phyloP scores from a whole-genome alignment of 202 grass and related monocot genomes.

The Zoysia matrella region DNA sequence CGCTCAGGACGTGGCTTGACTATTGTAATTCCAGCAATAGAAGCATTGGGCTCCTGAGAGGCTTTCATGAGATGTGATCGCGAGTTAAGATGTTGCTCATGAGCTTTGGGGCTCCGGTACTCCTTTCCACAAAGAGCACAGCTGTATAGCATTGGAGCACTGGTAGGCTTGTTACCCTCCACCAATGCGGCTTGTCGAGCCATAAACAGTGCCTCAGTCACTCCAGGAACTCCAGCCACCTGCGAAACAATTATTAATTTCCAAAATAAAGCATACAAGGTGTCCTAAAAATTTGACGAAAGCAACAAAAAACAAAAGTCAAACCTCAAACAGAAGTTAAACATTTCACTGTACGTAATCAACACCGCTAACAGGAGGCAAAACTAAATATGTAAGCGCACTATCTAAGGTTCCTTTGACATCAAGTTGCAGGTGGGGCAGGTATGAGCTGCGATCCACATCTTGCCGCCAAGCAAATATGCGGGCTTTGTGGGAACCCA shows the following conservation, averaged over 20 bases:
- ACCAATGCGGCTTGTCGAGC: slow-evolving; percentile 74
- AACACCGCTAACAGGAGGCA: background rate
- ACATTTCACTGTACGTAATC: background rate
- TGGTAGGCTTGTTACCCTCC: slow-evolving; percentile 65
- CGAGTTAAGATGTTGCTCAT: slow-evolving; percentile 83
- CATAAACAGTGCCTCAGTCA: slow-evolving; percentile 81
- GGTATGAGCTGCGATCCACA: no score
- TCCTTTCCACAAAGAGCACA: slow-evolving; percentile 94
- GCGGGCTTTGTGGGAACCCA: no score
- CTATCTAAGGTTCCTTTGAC: background rate
- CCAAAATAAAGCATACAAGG: background rate
- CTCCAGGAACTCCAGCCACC: slow-evolving; percentile 93
- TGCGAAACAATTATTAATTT: slow-evolving; percentile 41
- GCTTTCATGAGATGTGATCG: slow-evolving; percentile 71
- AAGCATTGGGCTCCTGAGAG: slow-evolving; percentile 73
- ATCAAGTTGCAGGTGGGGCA: no score
- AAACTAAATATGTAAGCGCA: background rate
- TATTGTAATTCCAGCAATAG: slow-evolving; percentile 70
- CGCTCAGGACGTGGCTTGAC: slow-evolving; percentile 67
- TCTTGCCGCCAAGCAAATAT: no score
- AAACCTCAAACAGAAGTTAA: background rate
- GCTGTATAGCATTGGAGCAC: slow-evolving; percentile 76
- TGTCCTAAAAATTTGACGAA: background rate
- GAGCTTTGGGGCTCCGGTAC: slow-evolving; percentile 86
- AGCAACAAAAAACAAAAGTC: slow-evolving; percentile 11